phyloP scores from a whole-genome alignment of 2,329 filamentous ascomycete genomes.

The Rasamsonia emersonii region DNA sequence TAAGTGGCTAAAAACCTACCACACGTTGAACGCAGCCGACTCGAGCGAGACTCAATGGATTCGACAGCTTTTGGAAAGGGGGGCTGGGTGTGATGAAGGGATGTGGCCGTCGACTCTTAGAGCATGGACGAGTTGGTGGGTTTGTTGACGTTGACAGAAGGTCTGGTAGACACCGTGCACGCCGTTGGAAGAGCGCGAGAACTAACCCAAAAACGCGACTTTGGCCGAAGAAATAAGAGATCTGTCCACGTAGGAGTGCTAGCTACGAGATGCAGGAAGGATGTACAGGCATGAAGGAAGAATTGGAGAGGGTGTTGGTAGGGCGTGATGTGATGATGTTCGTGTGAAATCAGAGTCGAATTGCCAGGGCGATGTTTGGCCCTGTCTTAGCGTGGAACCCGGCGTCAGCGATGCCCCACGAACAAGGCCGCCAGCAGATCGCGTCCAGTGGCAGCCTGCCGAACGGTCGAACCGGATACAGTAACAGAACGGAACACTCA shows the following conservation, averaged over 20 bases:
- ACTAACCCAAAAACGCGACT: conserved; percentile 6
- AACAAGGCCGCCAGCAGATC: conserved; percentile 16
- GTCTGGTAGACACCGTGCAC: conserved; percentile 5
- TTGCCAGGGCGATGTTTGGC: conserved; percentile 34
- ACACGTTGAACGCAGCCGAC: conserved; percentile 31
- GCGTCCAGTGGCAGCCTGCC: conserved; percentile 22
- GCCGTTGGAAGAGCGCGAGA: conserved; percentile 6
- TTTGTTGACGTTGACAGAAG: conserved; percentile 2
- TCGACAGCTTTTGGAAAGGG: too few species aligned
- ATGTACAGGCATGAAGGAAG: conserved; percentile 10
- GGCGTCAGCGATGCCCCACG: conserved; percentile 29
- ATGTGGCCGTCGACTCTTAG: too few species aligned
- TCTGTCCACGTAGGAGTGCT: too few species aligned
- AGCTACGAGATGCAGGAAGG: conserved; percentile 4
- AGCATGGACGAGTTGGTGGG: neutral
- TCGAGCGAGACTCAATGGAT: too few species aligned
- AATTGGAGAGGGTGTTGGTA: conserved; percentile 20
- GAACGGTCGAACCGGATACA: too few species aligned
- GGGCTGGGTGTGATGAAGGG: too few species aligned
- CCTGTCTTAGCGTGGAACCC: conserved; percentile 33
- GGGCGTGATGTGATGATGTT: too few species aligned
- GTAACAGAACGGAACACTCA: too few species aligned
- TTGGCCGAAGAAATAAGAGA: conserved; percentile 2
- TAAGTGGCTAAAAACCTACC: conserved; percentile 23
- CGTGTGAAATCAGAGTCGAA: too few species aligned